phyloP scores from a whole-genome alignment of 1,139 yeast genomes.

The Lodderomyces orthopsilosis region DNA sequence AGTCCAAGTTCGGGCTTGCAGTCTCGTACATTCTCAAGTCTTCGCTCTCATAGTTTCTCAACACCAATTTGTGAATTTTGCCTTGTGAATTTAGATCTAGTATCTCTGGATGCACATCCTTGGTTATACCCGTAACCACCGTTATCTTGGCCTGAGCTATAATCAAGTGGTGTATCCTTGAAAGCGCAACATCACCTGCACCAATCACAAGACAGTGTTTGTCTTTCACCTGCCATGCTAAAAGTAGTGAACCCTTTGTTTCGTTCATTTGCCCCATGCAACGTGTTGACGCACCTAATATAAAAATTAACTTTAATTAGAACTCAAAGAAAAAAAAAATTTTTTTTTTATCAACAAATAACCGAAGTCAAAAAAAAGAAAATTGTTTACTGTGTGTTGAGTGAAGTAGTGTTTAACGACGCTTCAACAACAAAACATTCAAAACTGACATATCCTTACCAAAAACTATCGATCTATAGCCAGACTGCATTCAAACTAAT shows the following conservation, averaged over 20 bases:
- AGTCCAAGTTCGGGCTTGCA: constrained; percentile 10
- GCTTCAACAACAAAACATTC: neutral
- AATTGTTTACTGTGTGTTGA: neutral
- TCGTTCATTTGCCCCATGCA: constrained; percentile 8
- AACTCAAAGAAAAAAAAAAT: constrained; percentile 2
- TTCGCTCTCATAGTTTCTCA: constrained; percentile 38
- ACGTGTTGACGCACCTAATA: constrained; percentile 1
- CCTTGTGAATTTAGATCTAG: constrained; percentile 38
- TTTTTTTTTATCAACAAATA: constrained; percentile 5
- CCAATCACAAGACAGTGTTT: constrained; percentile 74
- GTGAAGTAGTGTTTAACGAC: neutral
- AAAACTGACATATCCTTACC: neutral
- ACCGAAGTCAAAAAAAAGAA: neutral
- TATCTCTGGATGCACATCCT: constrained; percentile 44
- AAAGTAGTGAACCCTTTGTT: constrained; percentile 54
- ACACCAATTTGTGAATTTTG: constrained; percentile 36
- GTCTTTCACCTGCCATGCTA: constrained; percentile 71
- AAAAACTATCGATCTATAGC: no score
- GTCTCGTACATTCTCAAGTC: constrained; percentile 53
- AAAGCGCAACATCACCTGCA: constrained; percentile 78
- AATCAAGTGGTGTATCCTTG: constrained; percentile 64
- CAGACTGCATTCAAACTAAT: no score
- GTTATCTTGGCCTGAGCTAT: constrained; percentile 71
- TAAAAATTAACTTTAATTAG: no score
- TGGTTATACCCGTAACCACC: constrained; percentile 52